These are phyloP conservation scores for Diplodia sapinea DNA, from an alignment of 2,329 filamentous ascomycete species.

Conservation along the genomic window DNA sequence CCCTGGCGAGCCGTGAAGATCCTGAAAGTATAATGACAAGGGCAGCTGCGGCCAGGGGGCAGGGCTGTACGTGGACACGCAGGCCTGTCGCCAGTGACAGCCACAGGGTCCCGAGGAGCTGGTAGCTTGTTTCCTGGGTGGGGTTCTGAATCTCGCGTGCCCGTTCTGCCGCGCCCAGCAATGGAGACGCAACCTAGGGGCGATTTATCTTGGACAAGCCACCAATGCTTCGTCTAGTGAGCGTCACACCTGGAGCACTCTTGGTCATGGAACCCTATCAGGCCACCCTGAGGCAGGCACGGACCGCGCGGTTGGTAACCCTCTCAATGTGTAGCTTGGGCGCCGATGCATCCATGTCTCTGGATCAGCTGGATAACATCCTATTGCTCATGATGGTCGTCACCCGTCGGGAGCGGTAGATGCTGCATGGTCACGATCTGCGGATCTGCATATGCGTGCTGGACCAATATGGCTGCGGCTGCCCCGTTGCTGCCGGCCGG, in stretches of 20 bases:
- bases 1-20: constrained; percentile 14
- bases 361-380: constrained; percentile 30
- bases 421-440: constrained; percentile 24
- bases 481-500: constrained; percentile 10
- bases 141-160: constrained; percentile 27
- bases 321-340: constrained; percentile 28
- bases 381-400: constrained; percentile 4
- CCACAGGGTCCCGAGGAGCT: constrained; percentile 19
- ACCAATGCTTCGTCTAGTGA: constrained; percentile 28
- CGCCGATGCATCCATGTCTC: constrained; percentile 29
- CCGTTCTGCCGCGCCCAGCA: constrained; percentile 15
- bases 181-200: constrained; percentile 17
- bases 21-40: constrained; percentile 12
- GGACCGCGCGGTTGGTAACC: constrained; percentile 28
- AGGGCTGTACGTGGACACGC: constrained; percentile 4
- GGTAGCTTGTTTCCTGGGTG: constrained; percentile 25
- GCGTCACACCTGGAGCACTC: constrained; percentile 26
- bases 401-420: constrained; percentile 27
- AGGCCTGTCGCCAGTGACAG: constrained; percentile 13
- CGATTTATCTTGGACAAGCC: constrained; percentile 27
- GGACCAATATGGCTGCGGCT: constrained; percentile 22
- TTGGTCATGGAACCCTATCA: constrained; percentile 31
- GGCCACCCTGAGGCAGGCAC: constrained; percentile 28
- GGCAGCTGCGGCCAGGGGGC: constrained; percentile 2
- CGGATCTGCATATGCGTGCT: constrained; percentile 28